phyloP scores from a whole-genome alignment of 805 yeast species.

The Metschnikowia cerradonensis region DNA sequence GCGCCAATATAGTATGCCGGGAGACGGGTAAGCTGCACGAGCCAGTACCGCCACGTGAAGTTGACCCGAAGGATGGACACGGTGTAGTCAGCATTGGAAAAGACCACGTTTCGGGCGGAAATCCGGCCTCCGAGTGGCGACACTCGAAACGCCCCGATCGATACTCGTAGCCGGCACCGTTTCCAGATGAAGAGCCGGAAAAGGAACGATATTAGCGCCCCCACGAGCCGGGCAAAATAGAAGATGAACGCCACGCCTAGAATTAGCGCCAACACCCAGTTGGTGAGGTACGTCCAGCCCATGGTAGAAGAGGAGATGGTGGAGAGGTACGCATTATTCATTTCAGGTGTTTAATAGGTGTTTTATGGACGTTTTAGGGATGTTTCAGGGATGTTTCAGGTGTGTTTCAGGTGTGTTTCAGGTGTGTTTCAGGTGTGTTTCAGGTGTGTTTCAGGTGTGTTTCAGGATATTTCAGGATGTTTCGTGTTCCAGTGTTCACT shows the following conservation, averaged over 20 bases:
- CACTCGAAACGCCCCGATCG: slow-evolving; percentile 68
- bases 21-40: slow-evolving; percentile 41
- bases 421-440: background rate
- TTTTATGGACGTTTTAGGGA: background rate
- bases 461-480: background rate
- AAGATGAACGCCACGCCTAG: slow-evolving; percentile 63
- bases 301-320: slow-evolving; percentile 13
- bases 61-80: slow-evolving; percentile 66
- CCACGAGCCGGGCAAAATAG: slow-evolving; percentile 71
- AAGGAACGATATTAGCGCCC: slow-evolving; percentile 49
- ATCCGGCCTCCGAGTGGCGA: slow-evolving; percentile 81
- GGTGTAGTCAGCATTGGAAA: slow-evolving; percentile 72
- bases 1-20: slow-evolving; percentile 29
- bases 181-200: slow-evolving; percentile 63
- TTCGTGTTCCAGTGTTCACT: background rate
- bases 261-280: slow-evolving; percentile 71
- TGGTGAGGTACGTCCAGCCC: slow-evolving; percentile 70
- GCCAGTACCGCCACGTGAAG: slow-evolving; percentile 92
- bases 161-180: slow-evolving; percentile 50
- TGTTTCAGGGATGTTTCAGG: background rate
- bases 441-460: background rate
- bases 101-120: slow-evolving; percentile 68
- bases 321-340: background rate
- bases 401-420: background rate
- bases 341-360: background rate